A percentile compares a stretch with the other conserved stretches of the same genome.
These are phyloP conservation scores for Pseudogymnoascus sp. DNA, from an alignment of 2,329 filamentous ascomycete genomes.

Conservation along the genomic window DNA sequence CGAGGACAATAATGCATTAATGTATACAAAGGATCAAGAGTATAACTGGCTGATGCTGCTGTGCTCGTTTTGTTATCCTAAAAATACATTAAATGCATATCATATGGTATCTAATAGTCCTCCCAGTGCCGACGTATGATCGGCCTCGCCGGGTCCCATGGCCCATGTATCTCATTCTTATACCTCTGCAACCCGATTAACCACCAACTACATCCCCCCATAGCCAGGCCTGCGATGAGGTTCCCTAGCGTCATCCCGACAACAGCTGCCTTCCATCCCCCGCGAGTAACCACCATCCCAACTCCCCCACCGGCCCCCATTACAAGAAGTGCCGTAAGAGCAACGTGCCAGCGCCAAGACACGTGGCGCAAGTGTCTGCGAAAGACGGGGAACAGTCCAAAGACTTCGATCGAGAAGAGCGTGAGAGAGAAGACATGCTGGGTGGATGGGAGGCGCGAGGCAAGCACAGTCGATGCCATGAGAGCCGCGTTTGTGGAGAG, in stretches of 20 bases:
- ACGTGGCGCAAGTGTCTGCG: slow-evolving; percentile 78
- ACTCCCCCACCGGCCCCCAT: slow-evolving; percentile 74
- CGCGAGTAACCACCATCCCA: slow-evolving; percentile 49
- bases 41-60: not conserved
- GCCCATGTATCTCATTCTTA: slow-evolving; percentile 97
- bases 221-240: slow-evolving; percentile 67
- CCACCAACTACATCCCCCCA: slow-evolving; percentile 97
- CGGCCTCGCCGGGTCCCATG: slow-evolving; percentile 93
- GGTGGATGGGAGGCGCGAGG: slow-evolving; percentile 79
- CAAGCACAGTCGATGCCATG: slow-evolving; percentile 92
- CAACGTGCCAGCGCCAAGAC: slow-evolving; percentile 73
- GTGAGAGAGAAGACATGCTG: slow-evolving; percentile 93
- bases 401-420: slow-evolving; percentile 94
- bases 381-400: slow-evolving; percentile 96
- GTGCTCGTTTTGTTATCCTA: not conserved
- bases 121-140: slow-evolving; percentile 59
- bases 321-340: slow-evolving; percentile 69
- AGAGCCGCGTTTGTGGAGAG: slow-evolving; percentile 92
- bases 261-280: slow-evolving; percentile 51
- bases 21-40: not conserved
- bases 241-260: slow-evolving; percentile 71
- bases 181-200: slow-evolving; percentile 95
- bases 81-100: slow-evolving; percentile 7
- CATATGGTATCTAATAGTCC: slow-evolving; percentile 21
- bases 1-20: not conserved